These are phyloP conservation scores for Crepidotus sp. DNA, from an alignment of 1,284 basidiomycete genomes.

Conservation along the genomic window DNA sequence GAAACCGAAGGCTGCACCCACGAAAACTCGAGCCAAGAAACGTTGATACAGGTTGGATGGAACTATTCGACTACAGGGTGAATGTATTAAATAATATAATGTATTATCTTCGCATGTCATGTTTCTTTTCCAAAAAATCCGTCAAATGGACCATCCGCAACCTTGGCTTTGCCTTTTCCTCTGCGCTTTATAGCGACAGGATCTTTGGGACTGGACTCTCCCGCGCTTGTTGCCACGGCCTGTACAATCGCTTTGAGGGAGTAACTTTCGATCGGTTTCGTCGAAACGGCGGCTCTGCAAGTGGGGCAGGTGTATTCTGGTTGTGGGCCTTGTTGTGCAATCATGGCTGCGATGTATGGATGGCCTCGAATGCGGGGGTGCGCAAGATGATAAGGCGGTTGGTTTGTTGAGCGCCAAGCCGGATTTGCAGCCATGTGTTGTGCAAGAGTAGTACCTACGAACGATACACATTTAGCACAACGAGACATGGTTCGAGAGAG, in stretches of 20 bases:
- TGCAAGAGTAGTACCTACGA: conserved; percentile 12
- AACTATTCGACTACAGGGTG: conserved; percentile 5
- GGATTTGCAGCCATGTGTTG: conserved; percentile 44
- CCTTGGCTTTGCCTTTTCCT: conserved; percentile 21
- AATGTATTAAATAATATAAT: conserved; percentile 4
- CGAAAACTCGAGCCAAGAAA: conserved; percentile 31
- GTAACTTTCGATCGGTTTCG: conserved; percentile 50
- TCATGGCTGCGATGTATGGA: conserved; percentile 22
- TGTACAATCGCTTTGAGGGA: conserved; percentile 47
- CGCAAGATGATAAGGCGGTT: conserved; percentile 20
- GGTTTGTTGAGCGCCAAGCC: conserved; percentile 26
- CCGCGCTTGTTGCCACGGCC: conserved; percentile 35
- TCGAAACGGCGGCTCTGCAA: conserved; percentile 43
- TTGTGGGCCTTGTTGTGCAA: conserved; percentile 21
- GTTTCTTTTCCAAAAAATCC: conserved; percentile 38
- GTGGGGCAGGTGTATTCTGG: conserved; percentile 54
- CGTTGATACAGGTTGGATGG: conserved; percentile 9
- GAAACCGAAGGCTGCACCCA: conserved; percentile 30
- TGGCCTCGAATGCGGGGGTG: conserved; percentile 19
- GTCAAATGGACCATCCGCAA: conserved; percentile 34
- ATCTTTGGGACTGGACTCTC: conserved; percentile 36
- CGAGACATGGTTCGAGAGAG: conserved; percentile 3
- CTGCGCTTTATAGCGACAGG: conserved; percentile 9
- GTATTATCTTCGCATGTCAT: background rate
- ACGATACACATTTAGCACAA: background rate